Conservation (phyloP, 257 asterid species). For the Paulownia fortunei region DNA sequence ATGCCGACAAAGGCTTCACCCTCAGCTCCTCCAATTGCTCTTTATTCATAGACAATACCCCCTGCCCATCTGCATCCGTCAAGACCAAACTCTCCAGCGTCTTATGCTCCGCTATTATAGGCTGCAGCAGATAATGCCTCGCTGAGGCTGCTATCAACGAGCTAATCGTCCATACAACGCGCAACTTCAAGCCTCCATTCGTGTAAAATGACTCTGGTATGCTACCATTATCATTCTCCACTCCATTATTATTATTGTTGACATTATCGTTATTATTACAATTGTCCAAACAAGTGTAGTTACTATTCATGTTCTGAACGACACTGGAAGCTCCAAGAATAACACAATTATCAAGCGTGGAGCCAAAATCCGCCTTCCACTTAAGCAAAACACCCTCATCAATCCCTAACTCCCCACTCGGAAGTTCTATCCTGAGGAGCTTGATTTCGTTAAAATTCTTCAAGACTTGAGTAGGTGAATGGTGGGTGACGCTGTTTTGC, state of each 20-base stretch:
- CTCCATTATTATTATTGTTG: slow-evolving; percentile 10
- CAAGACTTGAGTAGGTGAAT: slow-evolving; percentile 77
- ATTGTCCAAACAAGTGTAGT: slow-evolving; percentile 14
- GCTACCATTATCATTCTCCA: slow-evolving; percentile 63
- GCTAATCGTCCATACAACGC: slow-evolving; percentile 84
- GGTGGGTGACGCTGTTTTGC: slow-evolving; percentile 60
- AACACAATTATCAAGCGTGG: slow-evolving; percentile 74
- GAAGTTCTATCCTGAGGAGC: slow-evolving; percentile 62
- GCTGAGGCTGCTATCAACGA: slow-evolving; percentile 83
- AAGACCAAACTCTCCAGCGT: slow-evolving; percentile 62
- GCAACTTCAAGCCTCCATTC: slow-evolving; percentile 70
- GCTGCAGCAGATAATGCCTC: slow-evolving; percentile 75
- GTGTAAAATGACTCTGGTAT: slow-evolving; percentile 75
- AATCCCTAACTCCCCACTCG: slow-evolving; percentile 72
- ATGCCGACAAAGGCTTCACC: slow-evolving; percentile 74
- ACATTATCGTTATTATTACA: slow-evolving; percentile 20
- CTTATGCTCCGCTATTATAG: slow-evolving; percentile 70
- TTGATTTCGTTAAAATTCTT: slow-evolving; percentile 71
- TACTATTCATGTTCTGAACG: slow-evolving; percentile 19
- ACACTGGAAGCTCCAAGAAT: slow-evolving; percentile 82
- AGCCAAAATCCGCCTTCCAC: slow-evolving; percentile 81
- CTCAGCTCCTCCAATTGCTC: slow-evolving; percentile 77
- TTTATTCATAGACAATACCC: slow-evolving; percentile 68
- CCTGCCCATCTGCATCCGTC: slow-evolving; percentile 75
- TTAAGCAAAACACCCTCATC: slow-evolving; percentile 73